Conservation (phyloP, 345 rosid genomes). For the Dimocarpus longan region DNA sequence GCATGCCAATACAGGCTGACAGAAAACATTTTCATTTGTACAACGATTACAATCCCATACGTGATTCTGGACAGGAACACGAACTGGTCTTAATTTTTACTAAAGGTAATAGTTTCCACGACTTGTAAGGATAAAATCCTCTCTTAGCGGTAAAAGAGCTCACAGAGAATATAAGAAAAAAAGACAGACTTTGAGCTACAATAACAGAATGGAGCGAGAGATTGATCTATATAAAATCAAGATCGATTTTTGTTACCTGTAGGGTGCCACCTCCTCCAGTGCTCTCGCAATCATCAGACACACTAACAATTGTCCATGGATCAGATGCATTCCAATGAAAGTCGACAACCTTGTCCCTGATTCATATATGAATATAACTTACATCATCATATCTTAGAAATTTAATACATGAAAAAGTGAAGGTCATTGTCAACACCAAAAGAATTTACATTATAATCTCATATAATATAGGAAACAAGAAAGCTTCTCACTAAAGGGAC, state of each 20-base stretch:
- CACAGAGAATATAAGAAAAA: background rate
- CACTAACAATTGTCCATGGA: conserved; percentile 73
- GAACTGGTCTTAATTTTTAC: background rate
- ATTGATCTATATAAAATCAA: background rate
- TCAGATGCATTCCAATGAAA: conserved; percentile 68
- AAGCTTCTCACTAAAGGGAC: background rate
- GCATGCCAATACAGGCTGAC: too few species aligned
- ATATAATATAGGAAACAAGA: background rate
- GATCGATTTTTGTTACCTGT: conserved; percentile 40
- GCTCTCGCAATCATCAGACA: conserved; percentile 63
- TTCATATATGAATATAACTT: conserved; percentile 1
- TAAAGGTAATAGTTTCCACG: background rate
- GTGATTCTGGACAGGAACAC: too few species aligned
- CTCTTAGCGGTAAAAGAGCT: background rate
- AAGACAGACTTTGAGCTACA: background rate
- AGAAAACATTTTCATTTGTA: too few species aligned
- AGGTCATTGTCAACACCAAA: background rate
- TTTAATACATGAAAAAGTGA: background rate
- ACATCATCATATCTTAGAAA: background rate
- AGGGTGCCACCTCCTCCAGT: conserved; percentile 74
- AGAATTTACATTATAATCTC: background rate
- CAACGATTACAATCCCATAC: too few species aligned
- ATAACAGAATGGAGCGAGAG: background rate
- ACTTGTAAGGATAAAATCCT: background rate
- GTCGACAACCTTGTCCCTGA: conserved; percentile 70